These are phyloP conservation scores for Fusarium acutatum DNA, from an alignment of 2,329 filamentous ascomycete genomes.

Conservation along the genomic window DNA sequence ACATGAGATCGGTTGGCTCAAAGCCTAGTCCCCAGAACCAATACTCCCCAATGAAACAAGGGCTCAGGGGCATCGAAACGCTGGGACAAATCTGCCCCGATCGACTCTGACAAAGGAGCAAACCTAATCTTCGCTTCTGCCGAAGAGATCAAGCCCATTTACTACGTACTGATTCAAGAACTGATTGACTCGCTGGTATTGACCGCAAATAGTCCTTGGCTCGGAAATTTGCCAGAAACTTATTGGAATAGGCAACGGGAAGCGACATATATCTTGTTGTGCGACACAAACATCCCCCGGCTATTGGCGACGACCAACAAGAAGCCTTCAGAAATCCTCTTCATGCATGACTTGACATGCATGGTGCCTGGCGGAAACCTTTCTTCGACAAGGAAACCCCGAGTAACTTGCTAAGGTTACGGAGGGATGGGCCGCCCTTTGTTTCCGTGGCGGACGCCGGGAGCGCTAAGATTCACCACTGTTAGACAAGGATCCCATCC, in stretches of 20 bases:
- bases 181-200: background rate
- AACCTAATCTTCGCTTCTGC: slow-evolving; percentile 14
- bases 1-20: slow-evolving; percentile 38
- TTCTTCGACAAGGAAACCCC: slow-evolving; percentile 22
- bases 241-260: slow-evolving; percentile 27
- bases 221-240: slow-evolving; percentile 16
- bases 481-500: slow-evolving; percentile 25
- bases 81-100: slow-evolving; percentile 17
- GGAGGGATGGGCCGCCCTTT: slow-evolving; percentile 25
- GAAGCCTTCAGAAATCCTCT: slow-evolving; percentile 4
- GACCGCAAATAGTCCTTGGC: slow-evolving; percentile 21
- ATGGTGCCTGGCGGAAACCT: slow-evolving; percentile 26
- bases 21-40: slow-evolving; percentile 24
- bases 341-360: slow-evolving; percentile 39
- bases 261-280: slow-evolving; percentile 24
- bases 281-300: slow-evolving; percentile 25
- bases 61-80: slow-evolving; percentile 20
- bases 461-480: slow-evolving; percentile 30
- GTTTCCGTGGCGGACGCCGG: slow-evolving; percentile 23
- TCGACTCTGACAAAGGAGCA: slow-evolving; percentile 23
- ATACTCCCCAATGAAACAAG: slow-evolving; percentile 39
- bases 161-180: background rate
- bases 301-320: slow-evolving; percentile 9
- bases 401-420: slow-evolving; percentile 15
- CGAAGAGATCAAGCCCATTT: background rate